Percentiles rank a stretch among this genome's conserved stretches.
Conservation (phyloP, 306 rosid genomes). For the Aeschynomene evenia region DNA sequence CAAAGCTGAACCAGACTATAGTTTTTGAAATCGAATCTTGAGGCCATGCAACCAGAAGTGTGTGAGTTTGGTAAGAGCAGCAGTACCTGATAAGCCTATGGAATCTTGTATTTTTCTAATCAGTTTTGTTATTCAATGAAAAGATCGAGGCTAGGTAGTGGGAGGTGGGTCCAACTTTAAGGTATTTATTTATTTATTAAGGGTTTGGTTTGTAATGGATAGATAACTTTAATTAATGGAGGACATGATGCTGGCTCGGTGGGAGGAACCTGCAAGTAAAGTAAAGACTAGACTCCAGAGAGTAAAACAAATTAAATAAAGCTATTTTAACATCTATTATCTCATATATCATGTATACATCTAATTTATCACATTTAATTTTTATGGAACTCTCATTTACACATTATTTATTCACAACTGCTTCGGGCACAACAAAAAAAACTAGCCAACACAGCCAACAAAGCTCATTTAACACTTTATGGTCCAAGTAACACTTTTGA, state of each 20-base stretch:
- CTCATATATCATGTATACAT: background rate
- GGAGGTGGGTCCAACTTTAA: constrained; percentile 11
- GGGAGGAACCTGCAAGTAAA: background rate
- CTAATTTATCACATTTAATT: no score
- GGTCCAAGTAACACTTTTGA: no score
- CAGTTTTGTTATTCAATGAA: background rate
- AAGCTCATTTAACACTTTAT: no score
- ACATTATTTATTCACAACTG: no score
- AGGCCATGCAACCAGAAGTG: background rate
- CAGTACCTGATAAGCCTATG: background rate
- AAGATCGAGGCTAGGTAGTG: background rate
- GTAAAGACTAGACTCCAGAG: no score
- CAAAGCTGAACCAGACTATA: background rate
- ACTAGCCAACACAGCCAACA: no score
- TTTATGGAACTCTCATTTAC: no score
- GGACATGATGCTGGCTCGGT: constrained; percentile 24
- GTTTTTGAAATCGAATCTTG: background rate
- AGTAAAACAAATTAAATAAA: background rate
- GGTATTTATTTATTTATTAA: background rate
- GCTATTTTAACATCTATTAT: no score
- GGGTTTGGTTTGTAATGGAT: constrained; percentile 7
- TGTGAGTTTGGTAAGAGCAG: background rate
- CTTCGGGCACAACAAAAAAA: no score
- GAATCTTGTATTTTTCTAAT: background rate
- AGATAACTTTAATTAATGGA: constrained; percentile 22